These are phyloP conservation scores for Erigeron canadensis DNA, from an alignment of 129 eudicot species.

Conservation along the genomic window DNA sequence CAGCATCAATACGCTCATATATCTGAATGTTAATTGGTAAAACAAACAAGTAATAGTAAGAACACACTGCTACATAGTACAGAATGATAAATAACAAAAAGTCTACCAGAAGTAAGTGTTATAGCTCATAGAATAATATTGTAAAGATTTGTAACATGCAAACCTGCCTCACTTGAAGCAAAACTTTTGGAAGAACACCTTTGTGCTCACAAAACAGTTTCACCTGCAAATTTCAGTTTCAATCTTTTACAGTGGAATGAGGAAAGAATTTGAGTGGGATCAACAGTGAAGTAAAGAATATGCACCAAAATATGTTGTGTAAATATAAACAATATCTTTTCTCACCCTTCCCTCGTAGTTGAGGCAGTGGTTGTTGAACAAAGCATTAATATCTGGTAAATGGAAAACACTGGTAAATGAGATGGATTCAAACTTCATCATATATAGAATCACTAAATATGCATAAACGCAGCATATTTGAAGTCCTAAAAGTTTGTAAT, in stretches of 20 bases:
- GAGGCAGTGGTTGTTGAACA: slow-evolving; percentile 78
- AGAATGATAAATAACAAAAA: neutral
- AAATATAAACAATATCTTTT: neutral
- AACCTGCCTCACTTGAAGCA: slow-evolving; percentile 82
- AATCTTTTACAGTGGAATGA: neutral
- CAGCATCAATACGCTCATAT: slow-evolving; percentile 71
- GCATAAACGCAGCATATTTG: neutral
- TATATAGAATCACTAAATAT: slow-evolving; percentile 1
- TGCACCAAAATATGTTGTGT: neutral
- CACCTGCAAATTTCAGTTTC: slow-evolving; percentile 47
- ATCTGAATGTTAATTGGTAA: slow-evolving; percentile 41
- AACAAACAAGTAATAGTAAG: neutral
- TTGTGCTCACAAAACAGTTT: slow-evolving; percentile 65
- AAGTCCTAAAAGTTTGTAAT: neutral
- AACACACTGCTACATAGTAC: neutral
- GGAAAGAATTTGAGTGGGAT: neutral
- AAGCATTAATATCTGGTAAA: slow-evolving; percentile 71
- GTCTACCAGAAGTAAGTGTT: neutral
- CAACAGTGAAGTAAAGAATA: neutral
- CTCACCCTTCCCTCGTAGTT: slow-evolving; percentile 86
- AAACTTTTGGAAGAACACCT: slow-evolving; percentile 88
- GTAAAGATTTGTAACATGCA: slow-evolving; percentile 16
- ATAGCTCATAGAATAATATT: neutral
- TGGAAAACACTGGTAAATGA: neutral
- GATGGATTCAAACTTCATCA: neutral